A percentile compares a stretch with the other conserved stretches of the same genome.
Evolutionary conservation across 1,139 yeast genomes (phyloP).

Genomic region (Taiozyma onychis): DNA sequence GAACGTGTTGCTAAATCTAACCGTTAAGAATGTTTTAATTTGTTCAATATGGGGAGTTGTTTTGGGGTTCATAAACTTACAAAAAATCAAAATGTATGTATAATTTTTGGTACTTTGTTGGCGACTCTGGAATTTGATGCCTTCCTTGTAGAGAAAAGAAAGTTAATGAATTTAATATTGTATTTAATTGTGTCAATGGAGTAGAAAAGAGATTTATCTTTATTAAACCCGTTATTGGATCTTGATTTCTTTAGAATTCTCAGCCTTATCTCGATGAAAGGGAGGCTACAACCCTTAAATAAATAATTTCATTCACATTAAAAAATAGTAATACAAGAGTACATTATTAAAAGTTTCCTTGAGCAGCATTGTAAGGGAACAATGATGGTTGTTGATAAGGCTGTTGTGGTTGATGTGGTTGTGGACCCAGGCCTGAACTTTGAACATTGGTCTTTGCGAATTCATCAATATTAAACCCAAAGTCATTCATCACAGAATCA

Average conservation of each 20-base stretch:
- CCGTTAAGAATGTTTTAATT: slow-evolving; percentile 61
- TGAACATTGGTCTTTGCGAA: slow-evolving; percentile 9
- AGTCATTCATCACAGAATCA: slow-evolving; percentile 87
- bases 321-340: not conserved
- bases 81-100: slow-evolving; percentile 11
- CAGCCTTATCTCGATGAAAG: not conserved
- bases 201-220: not conserved
- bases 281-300: not conserved
- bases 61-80: slow-evolving; percentile 7
- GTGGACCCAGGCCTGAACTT: not conserved
- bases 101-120: slow-evolving; percentile 7
- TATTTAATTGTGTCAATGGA: not conserved
- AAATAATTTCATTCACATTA: not conserved
- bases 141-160: not conserved
- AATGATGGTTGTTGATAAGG: not conserved
- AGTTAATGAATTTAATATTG: not conserved
- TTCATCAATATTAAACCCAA: slow-evolving; percentile 70
- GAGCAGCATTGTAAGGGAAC: not conserved
- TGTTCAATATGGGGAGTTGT: slow-evolving; percentile 4
- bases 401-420: not conserved
- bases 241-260: not conserved
- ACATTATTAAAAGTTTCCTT: not conserved
- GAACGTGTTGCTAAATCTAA: slow-evolving; percentile 99
- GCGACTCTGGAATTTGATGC: not conserved
- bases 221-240: not conserved